These are phyloP conservation scores for Trichoderma reesei DNA, from an alignment of 495 filamentous ascomycete species.

Conservation along the genomic window DNA sequence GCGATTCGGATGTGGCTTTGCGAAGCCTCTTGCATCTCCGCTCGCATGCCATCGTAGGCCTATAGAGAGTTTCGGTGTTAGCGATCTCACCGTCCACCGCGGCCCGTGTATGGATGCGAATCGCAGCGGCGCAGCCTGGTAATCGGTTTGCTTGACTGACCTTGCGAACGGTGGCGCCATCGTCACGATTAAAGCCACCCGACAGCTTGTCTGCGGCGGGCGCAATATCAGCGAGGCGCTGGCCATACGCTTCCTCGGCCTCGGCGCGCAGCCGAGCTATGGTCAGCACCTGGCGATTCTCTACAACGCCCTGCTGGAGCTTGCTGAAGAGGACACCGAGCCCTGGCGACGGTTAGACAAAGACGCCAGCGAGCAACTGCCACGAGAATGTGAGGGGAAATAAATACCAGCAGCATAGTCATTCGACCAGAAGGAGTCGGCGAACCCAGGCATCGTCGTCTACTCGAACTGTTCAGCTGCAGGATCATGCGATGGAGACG, in stretches of 20 bases:
- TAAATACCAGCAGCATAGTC: slow-evolving; percentile 79
- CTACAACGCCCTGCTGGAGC: slow-evolving; percentile 88
- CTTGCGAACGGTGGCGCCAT: slow-evolving; percentile 93
- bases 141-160: slow-evolving; percentile 36
- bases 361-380: neutral
- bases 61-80: slow-evolving; percentile 29
- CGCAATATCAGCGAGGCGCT: slow-evolving; percentile 70
- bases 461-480: neutral
- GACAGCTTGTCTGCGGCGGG: slow-evolving; percentile 70
- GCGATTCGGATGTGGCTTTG: slow-evolving; percentile 91
- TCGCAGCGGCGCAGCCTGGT: neutral
- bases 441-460: slow-evolving; percentile 66
- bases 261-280: slow-evolving; percentile 93
- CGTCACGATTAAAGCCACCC: slow-evolving; percentile 85
- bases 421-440: slow-evolving; percentile 90
- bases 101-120: no score
- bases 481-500: slow-evolving; percentile 8
- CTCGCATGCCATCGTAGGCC: slow-evolving; percentile 92
- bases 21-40: slow-evolving; percentile 87
- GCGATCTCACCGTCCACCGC: neutral
- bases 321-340: slow-evolving; percentile 94
- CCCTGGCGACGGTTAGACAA: slow-evolving; percentile 35
- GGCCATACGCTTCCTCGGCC: slow-evolving; percentile 83
- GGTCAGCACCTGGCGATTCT: slow-evolving; percentile 87
- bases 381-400: slow-evolving; percentile 1